Evolutionary conservation across 2,329 filamentous ascomycete species (phyloP).

Genomic region (Talaromyces sp.): DNA sequence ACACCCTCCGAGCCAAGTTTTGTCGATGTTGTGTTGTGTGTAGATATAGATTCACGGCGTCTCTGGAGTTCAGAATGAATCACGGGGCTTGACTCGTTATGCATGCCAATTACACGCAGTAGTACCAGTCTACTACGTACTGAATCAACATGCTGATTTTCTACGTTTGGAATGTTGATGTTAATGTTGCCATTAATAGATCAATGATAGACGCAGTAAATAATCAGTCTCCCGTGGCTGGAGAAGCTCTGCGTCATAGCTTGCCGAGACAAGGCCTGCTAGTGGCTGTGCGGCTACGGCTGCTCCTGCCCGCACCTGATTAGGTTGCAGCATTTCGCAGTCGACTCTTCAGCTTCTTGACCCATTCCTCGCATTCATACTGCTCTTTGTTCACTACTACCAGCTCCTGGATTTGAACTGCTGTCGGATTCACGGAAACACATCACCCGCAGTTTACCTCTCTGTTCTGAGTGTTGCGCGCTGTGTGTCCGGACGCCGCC

Average conservation of each 20-base stretch:
- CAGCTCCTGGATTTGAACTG: neutral
- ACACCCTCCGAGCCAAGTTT: neutral
- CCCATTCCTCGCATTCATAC: neutral
- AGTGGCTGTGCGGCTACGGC: conserved; percentile 8
- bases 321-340: conserved; percentile 13
- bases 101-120: neutral
- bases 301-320: conserved; percentile 4
- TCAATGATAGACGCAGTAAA: too few species aligned
- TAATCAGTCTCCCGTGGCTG: too few species aligned
- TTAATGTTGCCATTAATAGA: neutral
- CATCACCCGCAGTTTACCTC: neutral
- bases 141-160: too few species aligned
- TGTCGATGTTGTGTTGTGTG: neutral
- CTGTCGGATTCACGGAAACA: neutral
- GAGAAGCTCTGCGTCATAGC: neutral
- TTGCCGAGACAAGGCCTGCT: neutral
- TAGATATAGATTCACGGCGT: conserved; percentile 10
- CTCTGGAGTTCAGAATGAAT: neutral
- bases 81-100: neutral
- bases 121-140: neutral
- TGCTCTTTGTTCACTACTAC: neutral
- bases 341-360: neutral
- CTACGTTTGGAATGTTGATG: too few species aligned
- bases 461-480: neutral
- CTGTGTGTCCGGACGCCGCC: neutral